Conservation (phyloP, 345 rosid genomes). For the Gossypium anomalum region DNA sequence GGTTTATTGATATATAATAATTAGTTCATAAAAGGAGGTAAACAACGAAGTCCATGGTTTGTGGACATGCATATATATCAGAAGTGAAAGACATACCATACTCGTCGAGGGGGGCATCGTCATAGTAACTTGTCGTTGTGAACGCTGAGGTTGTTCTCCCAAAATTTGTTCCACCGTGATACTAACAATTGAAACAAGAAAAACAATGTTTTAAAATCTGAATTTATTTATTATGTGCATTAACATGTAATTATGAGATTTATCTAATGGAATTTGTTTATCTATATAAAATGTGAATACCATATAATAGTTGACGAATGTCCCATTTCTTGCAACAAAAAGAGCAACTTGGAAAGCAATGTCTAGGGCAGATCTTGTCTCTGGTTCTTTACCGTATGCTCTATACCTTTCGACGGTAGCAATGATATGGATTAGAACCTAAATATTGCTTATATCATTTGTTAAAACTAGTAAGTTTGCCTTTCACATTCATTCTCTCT, state of each 20-base stretch:
- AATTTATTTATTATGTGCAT: no score
- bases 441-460: background rate
- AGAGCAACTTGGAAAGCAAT: slow-evolving; percentile 74
- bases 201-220: background rate
- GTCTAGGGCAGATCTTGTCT: slow-evolving; percentile 61
- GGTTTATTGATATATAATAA: no score
- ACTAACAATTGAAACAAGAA: slow-evolving; percentile 33
- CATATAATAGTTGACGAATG: slow-evolving; percentile 83
- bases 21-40: no score
- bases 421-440: background rate
- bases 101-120: slow-evolving; percentile 86
- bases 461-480: background rate
- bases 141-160: slow-evolving; percentile 69
- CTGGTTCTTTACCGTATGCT: slow-evolving; percentile 58
- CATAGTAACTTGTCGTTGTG: slow-evolving; percentile 65
- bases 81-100: slow-evolving; percentile 45
- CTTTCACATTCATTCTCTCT: no score
- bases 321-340: slow-evolving; percentile 79
- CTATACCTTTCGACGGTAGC: slow-evolving; percentile 44
- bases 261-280: background rate
- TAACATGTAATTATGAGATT: no score
- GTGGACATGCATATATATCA: background rate
- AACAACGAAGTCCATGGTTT: background rate
- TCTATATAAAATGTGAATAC: slow-evolving; percentile 27
- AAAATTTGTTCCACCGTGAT: slow-evolving; percentile 94